phyloP scores from a whole-genome alignment of 257 asterid genomes.

The Ballota nigra region DNA sequence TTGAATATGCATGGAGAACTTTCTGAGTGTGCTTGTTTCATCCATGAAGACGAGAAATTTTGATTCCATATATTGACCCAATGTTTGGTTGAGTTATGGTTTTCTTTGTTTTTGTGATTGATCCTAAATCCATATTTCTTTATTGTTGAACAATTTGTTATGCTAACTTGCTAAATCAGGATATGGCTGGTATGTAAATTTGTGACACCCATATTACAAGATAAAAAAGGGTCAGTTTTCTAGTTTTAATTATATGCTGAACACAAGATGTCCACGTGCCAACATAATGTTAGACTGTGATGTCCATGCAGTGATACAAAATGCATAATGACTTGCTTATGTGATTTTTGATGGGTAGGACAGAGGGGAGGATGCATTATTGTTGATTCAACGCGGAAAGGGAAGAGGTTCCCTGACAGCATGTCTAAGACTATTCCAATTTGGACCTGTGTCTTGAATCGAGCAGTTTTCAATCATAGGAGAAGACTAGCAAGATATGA shows the following conservation, averaged over 20 bases:
- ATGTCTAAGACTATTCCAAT: conserved; percentile 98
- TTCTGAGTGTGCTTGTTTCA: not conserved
- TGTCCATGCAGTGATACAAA: not conserved
- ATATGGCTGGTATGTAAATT: not conserved
- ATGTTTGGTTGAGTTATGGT: not conserved
- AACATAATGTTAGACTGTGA: not conserved
- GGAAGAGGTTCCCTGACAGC: conserved; percentile 97
- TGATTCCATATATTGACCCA: not conserved
- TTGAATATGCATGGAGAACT: conserved; percentile 1
- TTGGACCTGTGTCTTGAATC: conserved; percentile 92
- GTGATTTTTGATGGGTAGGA: conserved; percentile 50
- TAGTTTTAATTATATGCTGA: not conserved
- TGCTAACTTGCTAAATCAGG: not conserved
- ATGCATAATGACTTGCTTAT: conserved; percentile 18
- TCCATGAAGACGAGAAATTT: not conserved
- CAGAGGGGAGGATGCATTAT: conserved; percentile 97
- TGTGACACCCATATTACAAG: not conserved
- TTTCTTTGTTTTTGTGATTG: not conserved
- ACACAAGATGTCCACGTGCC: not conserved
- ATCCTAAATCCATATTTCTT: not conserved
- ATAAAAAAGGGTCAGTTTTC: not conserved
- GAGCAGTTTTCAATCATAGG: conserved; percentile 59
- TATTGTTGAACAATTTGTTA: not conserved
- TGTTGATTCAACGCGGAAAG: conserved; percentile 87
- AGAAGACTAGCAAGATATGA: not conserved